phyloP scores from a whole-genome alignment of 108 stramenopile genomes.

The Schizochytrium sp. region DNA sequence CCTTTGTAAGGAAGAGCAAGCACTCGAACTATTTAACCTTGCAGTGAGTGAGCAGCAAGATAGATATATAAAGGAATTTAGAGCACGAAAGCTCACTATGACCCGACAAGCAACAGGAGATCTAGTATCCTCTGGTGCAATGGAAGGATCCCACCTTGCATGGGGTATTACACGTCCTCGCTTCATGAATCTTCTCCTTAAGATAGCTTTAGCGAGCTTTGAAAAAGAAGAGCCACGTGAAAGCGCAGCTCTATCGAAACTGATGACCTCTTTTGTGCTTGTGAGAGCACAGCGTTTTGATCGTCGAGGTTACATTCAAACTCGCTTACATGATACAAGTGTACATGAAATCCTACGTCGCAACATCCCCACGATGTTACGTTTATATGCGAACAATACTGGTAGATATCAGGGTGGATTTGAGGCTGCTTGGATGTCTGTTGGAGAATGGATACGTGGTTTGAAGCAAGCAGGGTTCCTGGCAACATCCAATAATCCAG shows the following conservation, averaged over 20 bases:
- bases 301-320: background rate
- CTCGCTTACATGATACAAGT: background rate
- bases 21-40: background rate
- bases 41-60: background rate
- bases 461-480: background rate
- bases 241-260: background rate
- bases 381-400: background rate
- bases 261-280: background rate
- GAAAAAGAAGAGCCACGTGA: background rate
- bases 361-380: conserved; percentile 11
- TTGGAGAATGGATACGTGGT: background rate
- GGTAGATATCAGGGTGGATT: background rate
- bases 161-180: background rate
- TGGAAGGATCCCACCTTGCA: background rate
- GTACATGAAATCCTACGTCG: background rate
- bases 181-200: background rate
- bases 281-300: background rate
- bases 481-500: background rate
- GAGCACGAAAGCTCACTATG: background rate
- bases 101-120: background rate
- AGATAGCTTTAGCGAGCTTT: background rate
- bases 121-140: background rate
- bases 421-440: conserved; percentile 20
- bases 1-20: background rate
- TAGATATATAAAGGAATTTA: background rate